Conservation (phyloP, 148 eudicot genomes). For the Diospyros kaki region DNA sequence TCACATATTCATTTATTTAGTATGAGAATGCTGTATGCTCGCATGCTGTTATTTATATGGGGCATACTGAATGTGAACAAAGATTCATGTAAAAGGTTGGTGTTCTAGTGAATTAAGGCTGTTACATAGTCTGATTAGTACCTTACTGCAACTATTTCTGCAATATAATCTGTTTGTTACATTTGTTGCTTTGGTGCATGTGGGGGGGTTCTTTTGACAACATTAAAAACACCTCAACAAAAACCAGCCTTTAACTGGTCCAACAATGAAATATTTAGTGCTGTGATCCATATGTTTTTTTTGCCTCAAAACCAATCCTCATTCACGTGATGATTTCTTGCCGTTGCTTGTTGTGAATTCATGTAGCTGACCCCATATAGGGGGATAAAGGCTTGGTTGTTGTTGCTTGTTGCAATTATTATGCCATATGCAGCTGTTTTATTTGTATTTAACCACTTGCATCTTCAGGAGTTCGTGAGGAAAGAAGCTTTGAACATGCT, state of each 20-base stretch:
- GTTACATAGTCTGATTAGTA: neutral
- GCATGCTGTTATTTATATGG: neutral
- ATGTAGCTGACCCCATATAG: neutral
- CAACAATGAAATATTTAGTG: neutral
- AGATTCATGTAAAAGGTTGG: neutral
- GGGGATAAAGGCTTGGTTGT: neutral
- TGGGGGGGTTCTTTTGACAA: too few relatives aligned
- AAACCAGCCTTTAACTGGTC: neutral
- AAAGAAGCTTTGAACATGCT: slow-evolving; percentile 94
- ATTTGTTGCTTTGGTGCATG: too few relatives aligned
- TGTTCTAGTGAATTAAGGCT: neutral
- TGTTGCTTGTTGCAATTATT: neutral
- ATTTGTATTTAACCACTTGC: slow-evolving; percentile 7
- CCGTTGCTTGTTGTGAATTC: neutral
- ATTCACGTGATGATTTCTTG: neutral
- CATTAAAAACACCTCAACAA: too few relatives aligned
- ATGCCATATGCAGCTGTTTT: neutral
- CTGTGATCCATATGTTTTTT: neutral
- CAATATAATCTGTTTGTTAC: too few relatives aligned
- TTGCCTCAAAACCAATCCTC: too few relatives aligned
- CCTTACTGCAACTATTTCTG: too few relatives aligned
- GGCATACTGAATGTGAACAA: neutral
- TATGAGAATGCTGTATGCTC: neutral
- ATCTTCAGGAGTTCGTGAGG: slow-evolving; percentile 81
- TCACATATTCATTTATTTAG: neutral